phyloP scores from a whole-genome alignment of 129 eudicot species.

The Lactuca saligna region DNA sequence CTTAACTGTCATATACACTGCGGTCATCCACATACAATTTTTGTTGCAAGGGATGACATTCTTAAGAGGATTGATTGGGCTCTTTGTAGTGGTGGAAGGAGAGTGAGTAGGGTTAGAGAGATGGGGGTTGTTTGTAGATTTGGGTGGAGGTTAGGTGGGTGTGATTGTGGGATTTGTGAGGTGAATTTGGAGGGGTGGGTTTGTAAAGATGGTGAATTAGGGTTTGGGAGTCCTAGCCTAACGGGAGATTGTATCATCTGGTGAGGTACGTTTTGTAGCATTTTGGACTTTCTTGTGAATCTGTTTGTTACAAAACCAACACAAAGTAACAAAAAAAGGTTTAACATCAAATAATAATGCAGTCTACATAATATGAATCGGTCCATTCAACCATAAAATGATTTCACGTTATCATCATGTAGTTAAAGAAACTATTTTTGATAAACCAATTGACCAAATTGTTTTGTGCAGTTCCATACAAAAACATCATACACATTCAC shows the following conservation, averaged over 20 bases:
- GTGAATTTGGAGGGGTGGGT: conserved; percentile 59
- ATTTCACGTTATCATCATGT: background rate
- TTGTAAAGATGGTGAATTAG: conserved; percentile 85
- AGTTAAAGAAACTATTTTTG: too few relatives aligned
- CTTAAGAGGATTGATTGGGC: conserved; percentile 79
- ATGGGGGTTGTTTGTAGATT: conserved; percentile 44
- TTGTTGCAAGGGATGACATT: conserved; percentile 75
- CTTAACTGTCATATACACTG: too few relatives aligned
- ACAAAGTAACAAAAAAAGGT: background rate
- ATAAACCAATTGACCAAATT: too few relatives aligned
- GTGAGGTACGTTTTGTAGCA: conserved; percentile 83
- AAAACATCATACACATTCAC: too few relatives aligned
- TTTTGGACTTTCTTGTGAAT: conserved; percentile 27
- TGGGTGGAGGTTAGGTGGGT: conserved; percentile 42
- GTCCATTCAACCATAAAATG: background rate
- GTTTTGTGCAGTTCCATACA: too few relatives aligned
- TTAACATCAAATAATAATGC: background rate
- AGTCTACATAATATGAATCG: background rate
- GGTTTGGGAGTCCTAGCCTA: conserved; percentile 83
- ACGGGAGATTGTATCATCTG: conserved; percentile 90
- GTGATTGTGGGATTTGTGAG: conserved; percentile 59
- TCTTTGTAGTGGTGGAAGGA: conserved; percentile 80
- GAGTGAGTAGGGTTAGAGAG: conserved; percentile 74
- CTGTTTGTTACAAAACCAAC: conserved; percentile 17
- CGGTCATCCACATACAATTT: conserved; percentile 81